Base-by-base conservation (phyloP, 805 yeast species). In the Saccharomycopsis capsularis region DNA sequence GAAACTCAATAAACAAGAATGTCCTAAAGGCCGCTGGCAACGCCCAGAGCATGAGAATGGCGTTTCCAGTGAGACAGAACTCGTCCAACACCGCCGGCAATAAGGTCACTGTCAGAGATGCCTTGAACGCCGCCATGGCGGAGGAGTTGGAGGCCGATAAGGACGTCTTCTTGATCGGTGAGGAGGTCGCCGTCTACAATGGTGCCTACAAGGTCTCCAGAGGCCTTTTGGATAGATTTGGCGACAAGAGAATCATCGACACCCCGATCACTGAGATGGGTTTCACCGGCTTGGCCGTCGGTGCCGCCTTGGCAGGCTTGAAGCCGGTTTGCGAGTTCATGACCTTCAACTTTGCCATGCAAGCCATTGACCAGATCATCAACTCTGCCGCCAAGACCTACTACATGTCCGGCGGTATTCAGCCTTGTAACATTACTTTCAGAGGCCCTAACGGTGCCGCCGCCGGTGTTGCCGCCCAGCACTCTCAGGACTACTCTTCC, bases 391-490 rank as follows among this genome's bases (percentile, higher is more conserved):
- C 98, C 56, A 93, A 91, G 78, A 93, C 99, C 44, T 88, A 81
- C 70, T 93, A 93, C 76, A 93, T 93, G 99, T 87, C 96, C 56
- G 99, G 99, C 68, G 99, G 99, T 76, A 85, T 82, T 56, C 96
- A 90, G 71, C 91, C 91, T 55, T 90, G 97, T 76, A 90, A 87
- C 71, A 87, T 91, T 64, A 90, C 95, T 48, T 93, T 93, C 78
- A 84, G 99, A 73, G 99, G 99, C 63, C 98, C 99, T 55, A 93
- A 93, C 70, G 99, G 99, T 71, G 96, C 99, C 44, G 96, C 99
- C 59, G 97, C 97, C 44, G 98, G 98, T 79, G 99, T 93, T 60
- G 99, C 80, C 61, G 99, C 99, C 52, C 99, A 93, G 73, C 99
- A 93, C 74, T 93, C 99, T 24, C 99, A 93, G 74, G 95, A 89